Conservation (phyloP, 495 filamentous ascomycete genomes). For the Penicillium roqueforti region DNA sequence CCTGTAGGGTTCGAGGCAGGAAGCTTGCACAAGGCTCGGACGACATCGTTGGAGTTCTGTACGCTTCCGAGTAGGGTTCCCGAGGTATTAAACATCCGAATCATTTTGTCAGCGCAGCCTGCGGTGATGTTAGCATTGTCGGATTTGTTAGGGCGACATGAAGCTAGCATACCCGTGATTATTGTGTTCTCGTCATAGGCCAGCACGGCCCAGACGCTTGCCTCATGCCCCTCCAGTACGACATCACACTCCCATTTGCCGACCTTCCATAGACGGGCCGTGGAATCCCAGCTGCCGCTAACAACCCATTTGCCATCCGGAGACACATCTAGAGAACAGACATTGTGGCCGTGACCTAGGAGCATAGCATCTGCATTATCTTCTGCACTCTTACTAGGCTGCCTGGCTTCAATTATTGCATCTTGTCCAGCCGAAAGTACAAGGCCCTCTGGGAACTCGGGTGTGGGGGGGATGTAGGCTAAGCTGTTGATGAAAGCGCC, state of each 20-base stretch:
- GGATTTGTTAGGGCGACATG: not conserved
- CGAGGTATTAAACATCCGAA: conserved; percentile 71
- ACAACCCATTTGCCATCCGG: conserved; percentile 67
- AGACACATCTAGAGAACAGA: conserved; percentile 79
- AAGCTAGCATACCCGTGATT: conserved; percentile 60
- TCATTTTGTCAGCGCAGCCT: conserved; percentile 82
- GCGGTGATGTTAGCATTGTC: conserved; percentile 5
- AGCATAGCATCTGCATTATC: conserved; percentile 83
- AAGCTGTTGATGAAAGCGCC: conserved; percentile 81
- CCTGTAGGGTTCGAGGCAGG: conserved; percentile 72
- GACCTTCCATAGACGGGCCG: conserved; percentile 72
- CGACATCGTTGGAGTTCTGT: conserved; percentile 69
- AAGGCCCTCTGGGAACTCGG: conserved; percentile 70
- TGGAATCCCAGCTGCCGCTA: conserved; percentile 93
- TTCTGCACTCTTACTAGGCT: conserved; percentile 56
- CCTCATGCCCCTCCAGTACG: conserved; percentile 70
- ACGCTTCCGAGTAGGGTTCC: conserved; percentile 65
- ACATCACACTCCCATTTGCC: conserved; percentile 72
- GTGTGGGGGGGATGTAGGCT: conserved; percentile 68
- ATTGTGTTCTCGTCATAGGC: conserved; percentile 75
- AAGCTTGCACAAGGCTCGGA: conserved; percentile 80
- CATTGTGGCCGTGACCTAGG: conserved; percentile 78
- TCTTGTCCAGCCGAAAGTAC: conserved; percentile 85
- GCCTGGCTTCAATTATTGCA: conserved; percentile 84
- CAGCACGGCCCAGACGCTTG: conserved; percentile 85